Conservation (phyloP, 306 rosid species). For the Myrica gale region DNA sequence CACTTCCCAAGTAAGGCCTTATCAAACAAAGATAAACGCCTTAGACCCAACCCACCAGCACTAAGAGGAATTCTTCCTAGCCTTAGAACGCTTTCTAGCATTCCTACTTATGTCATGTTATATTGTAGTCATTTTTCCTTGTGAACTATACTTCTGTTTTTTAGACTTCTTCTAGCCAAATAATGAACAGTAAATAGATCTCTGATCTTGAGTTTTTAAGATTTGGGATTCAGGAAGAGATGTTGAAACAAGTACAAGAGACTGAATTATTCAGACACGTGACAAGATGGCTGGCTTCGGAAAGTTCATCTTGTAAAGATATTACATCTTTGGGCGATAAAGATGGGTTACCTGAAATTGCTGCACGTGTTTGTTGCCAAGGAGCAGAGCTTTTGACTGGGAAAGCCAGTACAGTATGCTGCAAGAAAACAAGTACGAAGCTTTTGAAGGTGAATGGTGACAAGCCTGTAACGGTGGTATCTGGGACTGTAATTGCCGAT, state of each 20-base stretch:
- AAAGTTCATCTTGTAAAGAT: conserved; percentile 34
- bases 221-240: conserved; percentile 68
- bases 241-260: conserved; percentile 60
- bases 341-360: conserved; percentile 47
- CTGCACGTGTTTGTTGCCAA: conserved; percentile 62
- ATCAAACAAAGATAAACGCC: too few species aligned
- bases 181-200: conserved; percentile 15
- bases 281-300: conserved; percentile 55
- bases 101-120: too few species aligned
- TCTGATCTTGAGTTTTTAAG: conserved; percentile 24
- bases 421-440: conserved; percentile 47
- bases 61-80: too few species aligned
- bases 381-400: conserved; percentile 57
- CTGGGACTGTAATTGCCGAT: conserved; percentile 62
- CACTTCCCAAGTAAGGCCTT: too few species aligned
- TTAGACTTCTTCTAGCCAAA: conserved; percentile 10
- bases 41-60: too few species aligned
- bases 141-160: conserved; percentile 5
- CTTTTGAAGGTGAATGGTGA: conserved; percentile 42
- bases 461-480: conserved; percentile 54
- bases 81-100: too few species aligned
- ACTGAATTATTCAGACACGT: conserved; percentile 62
- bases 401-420: conserved; percentile 37
- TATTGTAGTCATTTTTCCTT: background rate
- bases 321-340: conserved; percentile 27